A percentile compares a stretch with the other conserved stretches of the same genome.
These are phyloP conservation scores for Colletotrichum liaoningense DNA, from an alignment of 2,329 filamentous ascomycete genomes.

Conservation along the genomic window DNA sequence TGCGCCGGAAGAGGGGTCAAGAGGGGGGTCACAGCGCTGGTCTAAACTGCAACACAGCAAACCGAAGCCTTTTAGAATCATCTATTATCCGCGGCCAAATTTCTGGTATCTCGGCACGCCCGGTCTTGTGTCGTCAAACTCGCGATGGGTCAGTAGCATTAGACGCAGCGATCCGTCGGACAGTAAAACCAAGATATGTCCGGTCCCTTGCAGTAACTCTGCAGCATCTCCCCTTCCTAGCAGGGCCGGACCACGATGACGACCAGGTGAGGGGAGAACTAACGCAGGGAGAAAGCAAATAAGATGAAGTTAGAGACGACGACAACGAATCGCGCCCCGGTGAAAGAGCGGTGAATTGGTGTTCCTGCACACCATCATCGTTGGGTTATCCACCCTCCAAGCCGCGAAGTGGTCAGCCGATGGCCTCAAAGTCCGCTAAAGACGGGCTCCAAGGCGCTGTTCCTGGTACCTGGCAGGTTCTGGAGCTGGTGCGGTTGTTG, in stretches of 20 bases:
- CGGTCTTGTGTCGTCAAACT: neutral
- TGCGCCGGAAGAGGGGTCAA: constrained; percentile 11
- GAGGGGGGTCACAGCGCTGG: constrained; percentile 2
- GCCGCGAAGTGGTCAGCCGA: constrained; percentile 30
- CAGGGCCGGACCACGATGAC: constrained; percentile 9
- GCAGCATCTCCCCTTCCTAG: constrained; percentile 8
- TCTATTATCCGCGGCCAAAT: too few species aligned
- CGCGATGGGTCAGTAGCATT: neutral
- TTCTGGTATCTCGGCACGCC: neutral
- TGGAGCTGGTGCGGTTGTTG: neutral
- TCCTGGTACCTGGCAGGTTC: constrained; percentile 22
- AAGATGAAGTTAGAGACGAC: constrained; percentile 17
- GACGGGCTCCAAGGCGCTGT: neutral
- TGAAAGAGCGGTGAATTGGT: constrained; percentile 34
- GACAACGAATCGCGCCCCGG: constrained; percentile 25
- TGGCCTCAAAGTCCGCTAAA: constrained; percentile 11
- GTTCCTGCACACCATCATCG: constrained; percentile 18
- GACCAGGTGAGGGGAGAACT: constrained; percentile 4
- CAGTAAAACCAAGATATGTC: neutral
- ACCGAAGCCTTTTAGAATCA: neutral
- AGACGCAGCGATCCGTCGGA: neutral
- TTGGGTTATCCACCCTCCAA: constrained; percentile 2
- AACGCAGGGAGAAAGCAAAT: constrained; percentile 24
- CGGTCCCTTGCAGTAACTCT: constrained; percentile 17
- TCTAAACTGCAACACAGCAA: neutral